Evolutionary conservation across 2,329 filamentous ascomycete species (phyloP), one percentile per base, ranked within the genome.

Genomic region (Didymella glomerata): DNA sequence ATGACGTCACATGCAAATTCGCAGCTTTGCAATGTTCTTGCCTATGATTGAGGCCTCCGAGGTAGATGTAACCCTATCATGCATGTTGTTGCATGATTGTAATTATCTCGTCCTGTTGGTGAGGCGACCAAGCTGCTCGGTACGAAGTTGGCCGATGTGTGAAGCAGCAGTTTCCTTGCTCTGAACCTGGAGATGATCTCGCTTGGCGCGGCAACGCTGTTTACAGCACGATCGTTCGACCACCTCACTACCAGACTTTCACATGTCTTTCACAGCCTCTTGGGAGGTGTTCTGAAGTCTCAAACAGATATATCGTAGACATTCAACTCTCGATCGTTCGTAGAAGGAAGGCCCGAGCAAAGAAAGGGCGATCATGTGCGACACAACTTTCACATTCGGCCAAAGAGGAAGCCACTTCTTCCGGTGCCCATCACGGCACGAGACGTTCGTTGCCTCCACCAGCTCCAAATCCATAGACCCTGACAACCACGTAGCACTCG

Each of bases 381-480:
- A 76, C 48, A 58, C 71, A 25, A 73, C 67, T 4, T 72, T 75
- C 48, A 60, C 74, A 14, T 74, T 76, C 55, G 72, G 74, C 47
- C 74, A 76, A 54, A 66, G 71, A n/a, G 74, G 74, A 30, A 68
- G 64, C 60, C 72, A 76, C 52, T 75, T 69, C 62, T 71, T 75
- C 36, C 71, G 75, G 54, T 71, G 72, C 55, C 61, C 72, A 13
- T 74, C 72, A 6, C 60, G 48, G 42, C 57, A 51, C 45, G 70
- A 75, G 38, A 47, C 66, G 74, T 76, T 69, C 14, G 74, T 47
- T 22, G 22, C 11, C 11, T 9, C 8, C 16, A 16, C 5, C 8
- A 45, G 28, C 9, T 16, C 2, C n/a, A 3, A 22, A 2, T 9
- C 9, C 2, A 4, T 10, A 16, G 13, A 32, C 27, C 8, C 32